Evolutionary conservation across 192 early-diverging fungal species (phyloP).

Genomic region (Mortierella antarctica): DNA sequence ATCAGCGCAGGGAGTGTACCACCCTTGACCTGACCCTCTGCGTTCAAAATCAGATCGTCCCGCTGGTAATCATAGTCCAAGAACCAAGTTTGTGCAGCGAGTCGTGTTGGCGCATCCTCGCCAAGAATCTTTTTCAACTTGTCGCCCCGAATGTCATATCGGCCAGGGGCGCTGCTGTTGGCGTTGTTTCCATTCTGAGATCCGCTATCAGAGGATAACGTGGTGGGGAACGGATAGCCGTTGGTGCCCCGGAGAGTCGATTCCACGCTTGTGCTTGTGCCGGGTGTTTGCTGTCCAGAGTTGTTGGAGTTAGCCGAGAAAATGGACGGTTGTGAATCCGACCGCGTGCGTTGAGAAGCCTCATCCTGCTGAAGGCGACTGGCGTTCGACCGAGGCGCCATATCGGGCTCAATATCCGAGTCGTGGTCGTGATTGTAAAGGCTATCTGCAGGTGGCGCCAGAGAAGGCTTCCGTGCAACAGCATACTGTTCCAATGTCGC

Average conservation of each 20-base stretch:
- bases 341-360: conserved; percentile 14
- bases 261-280: not conserved
- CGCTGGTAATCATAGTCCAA: conserved; percentile 65
- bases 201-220: not conserved
- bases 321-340: conserved; percentile 23
- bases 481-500: conserved; percentile 1
- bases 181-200: conserved; percentile 12
- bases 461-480: conserved; percentile 3
- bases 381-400: conserved; percentile 2
- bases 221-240: conserved; percentile 6
- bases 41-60: conserved; percentile 70
- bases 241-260: not conserved
- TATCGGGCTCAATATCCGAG: conserved; percentile 43
- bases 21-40: conserved; percentile 78
- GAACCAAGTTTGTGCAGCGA: conserved; percentile 58
- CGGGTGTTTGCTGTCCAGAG: conserved; percentile 11
- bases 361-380: not conserved
- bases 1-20: conserved; percentile 76
- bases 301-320: not conserved
- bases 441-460: conserved; percentile 1
- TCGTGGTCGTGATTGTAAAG: conserved; percentile 40
- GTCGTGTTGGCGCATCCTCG: conserved; percentile 57
- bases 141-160: conserved; percentile 38
- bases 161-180: conserved; percentile 29
- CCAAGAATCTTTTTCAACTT: conserved; percentile 70